phyloP scores from a whole-genome alignment of 2,329 filamentous ascomycete genomes.

The Thermothelomyces thermophilus region DNA sequence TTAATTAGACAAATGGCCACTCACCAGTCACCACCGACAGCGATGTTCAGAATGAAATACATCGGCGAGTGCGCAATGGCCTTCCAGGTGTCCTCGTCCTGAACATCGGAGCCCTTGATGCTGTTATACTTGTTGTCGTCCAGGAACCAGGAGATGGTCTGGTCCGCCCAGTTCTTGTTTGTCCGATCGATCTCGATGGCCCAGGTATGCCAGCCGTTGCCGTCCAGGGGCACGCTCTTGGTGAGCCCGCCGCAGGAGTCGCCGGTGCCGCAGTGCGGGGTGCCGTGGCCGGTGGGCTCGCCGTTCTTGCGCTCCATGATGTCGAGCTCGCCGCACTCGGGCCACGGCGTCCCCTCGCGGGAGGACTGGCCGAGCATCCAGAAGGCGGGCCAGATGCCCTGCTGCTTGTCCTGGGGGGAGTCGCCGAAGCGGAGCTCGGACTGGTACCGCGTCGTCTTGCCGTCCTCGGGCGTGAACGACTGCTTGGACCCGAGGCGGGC shows the following conservation, averaged over 20 bases:
- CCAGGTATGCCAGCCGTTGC: conserved; percentile 43
- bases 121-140: neutral
- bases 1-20: conserved; percentile 2
- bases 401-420: conserved; percentile 32
- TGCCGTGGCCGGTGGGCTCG: conserved; percentile 37
- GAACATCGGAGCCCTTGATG: conserved; percentile 35
- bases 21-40: conserved; percentile 27
- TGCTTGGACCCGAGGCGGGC: conserved; percentile 43
- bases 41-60: conserved; percentile 25
- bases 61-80: conserved; percentile 37
- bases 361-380: conserved; percentile 44
- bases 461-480: conserved; percentile 36
- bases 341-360: conserved; percentile 40
- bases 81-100: conserved; percentile 39
- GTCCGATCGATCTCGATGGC: conserved; percentile 40
- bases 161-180: conserved; percentile 34
- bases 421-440: conserved; percentile 39
- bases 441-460: conserved; percentile 36
- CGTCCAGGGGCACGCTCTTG: conserved; percentile 29
- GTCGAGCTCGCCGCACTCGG: conserved; percentile 44
- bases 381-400: conserved; percentile 49
- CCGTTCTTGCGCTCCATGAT: conserved; percentile 44
- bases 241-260: neutral
- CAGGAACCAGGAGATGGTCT: conserved; percentile 38
- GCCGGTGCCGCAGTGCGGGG: conserved; percentile 19